phyloP scores from a whole-genome alignment of 371 early-diverging fungal species.

The Chytridium lagenaria region DNA sequence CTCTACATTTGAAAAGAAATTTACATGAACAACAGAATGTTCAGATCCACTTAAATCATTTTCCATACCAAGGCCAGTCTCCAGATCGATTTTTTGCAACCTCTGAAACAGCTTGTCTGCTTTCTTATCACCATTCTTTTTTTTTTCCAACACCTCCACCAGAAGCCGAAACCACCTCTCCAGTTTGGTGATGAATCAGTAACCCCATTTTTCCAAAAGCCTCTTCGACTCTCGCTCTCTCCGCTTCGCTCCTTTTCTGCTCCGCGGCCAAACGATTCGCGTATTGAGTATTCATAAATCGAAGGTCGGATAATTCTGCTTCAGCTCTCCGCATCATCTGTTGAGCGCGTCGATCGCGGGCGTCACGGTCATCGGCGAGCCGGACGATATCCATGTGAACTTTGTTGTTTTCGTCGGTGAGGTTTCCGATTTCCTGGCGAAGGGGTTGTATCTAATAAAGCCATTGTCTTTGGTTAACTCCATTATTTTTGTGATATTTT shows the following conservation, averaged over 20 bases:
- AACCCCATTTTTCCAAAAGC: conserved; percentile 42
- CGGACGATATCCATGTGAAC: conserved; percentile 51
- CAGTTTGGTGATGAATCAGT: conserved; percentile 5
- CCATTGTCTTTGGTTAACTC: too few relatives aligned
- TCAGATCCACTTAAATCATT: too few relatives aligned
- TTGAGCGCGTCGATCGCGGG: conserved; percentile 24
- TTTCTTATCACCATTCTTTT: background rate
- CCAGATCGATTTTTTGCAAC: conserved; percentile 60
- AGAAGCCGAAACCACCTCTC: background rate
- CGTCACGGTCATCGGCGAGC: conserved; percentile 47
- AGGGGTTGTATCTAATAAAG: conserved; percentile 43
- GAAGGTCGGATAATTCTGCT: conserved; percentile 45
- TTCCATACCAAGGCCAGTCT: conserved; percentile 61
- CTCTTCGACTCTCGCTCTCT: conserved; percentile 47
- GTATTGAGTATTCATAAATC: conserved; percentile 54
- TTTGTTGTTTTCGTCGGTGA: conserved; percentile 56
- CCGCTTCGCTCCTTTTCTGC: conserved; percentile 42
- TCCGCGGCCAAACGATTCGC: conserved; percentile 35
- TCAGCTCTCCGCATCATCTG: conserved; percentile 26
- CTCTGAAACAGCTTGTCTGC: conserved; percentile 47
- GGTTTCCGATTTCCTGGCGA: conserved; percentile 46
- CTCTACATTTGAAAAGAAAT: conserved; percentile 36
- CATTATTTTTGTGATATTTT: too few relatives aligned
- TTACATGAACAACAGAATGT: too few relatives aligned
- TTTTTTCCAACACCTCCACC: background rate